phyloP scores from a whole-genome alignment of 768 basidiomycete species.

The Chiua virens region DNA sequence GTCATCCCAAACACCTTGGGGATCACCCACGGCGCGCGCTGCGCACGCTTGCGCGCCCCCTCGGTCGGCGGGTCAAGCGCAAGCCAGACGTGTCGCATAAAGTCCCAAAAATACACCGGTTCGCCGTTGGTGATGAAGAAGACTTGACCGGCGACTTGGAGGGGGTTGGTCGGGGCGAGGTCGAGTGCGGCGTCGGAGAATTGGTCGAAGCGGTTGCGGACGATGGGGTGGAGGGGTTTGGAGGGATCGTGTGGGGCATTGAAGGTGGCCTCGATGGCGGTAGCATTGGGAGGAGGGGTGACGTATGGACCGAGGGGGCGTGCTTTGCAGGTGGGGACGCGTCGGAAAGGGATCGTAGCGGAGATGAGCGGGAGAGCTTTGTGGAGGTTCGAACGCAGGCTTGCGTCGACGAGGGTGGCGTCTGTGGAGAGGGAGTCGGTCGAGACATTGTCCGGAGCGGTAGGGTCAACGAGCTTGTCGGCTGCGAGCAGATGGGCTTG shows the following conservation, averaged over 20 bases:
- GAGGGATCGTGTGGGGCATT: slow-evolving; percentile 41
- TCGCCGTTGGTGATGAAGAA: slow-evolving; percentile 99
- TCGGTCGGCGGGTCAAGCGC: slow-evolving; percentile 52
- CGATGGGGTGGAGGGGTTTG: slow-evolving; percentile 48
- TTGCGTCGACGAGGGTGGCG: slow-evolving; percentile 40
- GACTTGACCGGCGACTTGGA: slow-evolving; percentile 86
- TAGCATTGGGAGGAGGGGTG: slow-evolving; percentile 55
- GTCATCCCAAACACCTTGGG: slow-evolving; percentile 65
- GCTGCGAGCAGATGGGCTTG: slow-evolving; percentile 92
- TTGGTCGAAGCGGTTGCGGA: slow-evolving; percentile 82
- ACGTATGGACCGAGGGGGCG: slow-evolving; percentile 85
- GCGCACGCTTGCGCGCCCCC: slow-evolving; percentile 42
- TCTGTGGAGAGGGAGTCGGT: slow-evolving; percentile 22
- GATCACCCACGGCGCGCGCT: slow-evolving; percentile 46
- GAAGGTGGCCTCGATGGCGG: slow-evolving; percentile 58
- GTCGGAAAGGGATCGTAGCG: slow-evolving; percentile 60
- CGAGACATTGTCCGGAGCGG: slow-evolving; percentile 35
- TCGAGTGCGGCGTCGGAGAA: slow-evolving; percentile 60
- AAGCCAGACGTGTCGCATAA: slow-evolving; percentile 78
- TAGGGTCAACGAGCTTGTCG: slow-evolving; percentile 67
- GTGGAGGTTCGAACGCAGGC: slow-evolving; percentile 42
- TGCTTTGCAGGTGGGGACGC: slow-evolving; percentile 76
- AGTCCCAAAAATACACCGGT: slow-evolving; percentile 96
- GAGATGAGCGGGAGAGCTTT: slow-evolving; percentile 61
- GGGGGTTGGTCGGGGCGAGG: slow-evolving; percentile 50